Percentiles rank a stretch among this genome's conserved stretches.
Conservation (phyloP, 2,329 filamentous ascomycete species). For the Rosellinia necatrix region DNA sequence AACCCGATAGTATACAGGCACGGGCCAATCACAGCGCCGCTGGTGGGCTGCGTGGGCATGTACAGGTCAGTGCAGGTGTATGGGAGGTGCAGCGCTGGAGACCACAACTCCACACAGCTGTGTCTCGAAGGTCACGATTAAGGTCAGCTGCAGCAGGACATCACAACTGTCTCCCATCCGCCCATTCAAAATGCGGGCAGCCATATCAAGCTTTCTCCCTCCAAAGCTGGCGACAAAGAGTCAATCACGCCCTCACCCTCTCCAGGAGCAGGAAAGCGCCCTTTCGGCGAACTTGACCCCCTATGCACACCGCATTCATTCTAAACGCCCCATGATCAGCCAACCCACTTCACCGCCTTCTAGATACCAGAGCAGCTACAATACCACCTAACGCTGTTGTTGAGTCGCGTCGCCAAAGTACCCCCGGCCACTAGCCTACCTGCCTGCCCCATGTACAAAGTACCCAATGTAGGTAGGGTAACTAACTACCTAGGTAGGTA, state of each 20-base stretch:
- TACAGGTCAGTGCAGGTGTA: no score
- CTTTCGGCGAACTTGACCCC: not conserved
- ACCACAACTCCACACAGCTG: no score
- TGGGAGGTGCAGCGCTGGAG: no score
- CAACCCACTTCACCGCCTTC: constrained; percentile 12
- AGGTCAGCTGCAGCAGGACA: not conserved
- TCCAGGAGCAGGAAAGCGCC: not conserved
- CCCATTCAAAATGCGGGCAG: not conserved
- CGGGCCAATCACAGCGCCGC: constrained; percentile 9
- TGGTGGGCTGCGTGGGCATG: constrained; percentile 5
- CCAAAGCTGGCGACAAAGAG: not conserved
- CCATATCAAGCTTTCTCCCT: not conserved
- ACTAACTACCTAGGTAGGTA: no score
- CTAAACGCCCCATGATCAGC: not conserved
- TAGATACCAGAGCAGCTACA: no score
- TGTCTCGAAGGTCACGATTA: no score
- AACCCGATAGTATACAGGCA: constrained; percentile 25
- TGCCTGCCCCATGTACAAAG: no score
- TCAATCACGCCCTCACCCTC: not conserved
- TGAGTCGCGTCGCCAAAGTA: no score
- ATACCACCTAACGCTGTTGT: no score
- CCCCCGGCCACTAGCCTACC: no score
- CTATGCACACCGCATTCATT: not conserved
- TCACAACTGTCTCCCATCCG: no score
- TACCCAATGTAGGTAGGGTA: no score